Evolutionary conservation across 495 filamentous ascomycete species (phyloP).

Genomic region (Filosporella fistucella): DNA sequence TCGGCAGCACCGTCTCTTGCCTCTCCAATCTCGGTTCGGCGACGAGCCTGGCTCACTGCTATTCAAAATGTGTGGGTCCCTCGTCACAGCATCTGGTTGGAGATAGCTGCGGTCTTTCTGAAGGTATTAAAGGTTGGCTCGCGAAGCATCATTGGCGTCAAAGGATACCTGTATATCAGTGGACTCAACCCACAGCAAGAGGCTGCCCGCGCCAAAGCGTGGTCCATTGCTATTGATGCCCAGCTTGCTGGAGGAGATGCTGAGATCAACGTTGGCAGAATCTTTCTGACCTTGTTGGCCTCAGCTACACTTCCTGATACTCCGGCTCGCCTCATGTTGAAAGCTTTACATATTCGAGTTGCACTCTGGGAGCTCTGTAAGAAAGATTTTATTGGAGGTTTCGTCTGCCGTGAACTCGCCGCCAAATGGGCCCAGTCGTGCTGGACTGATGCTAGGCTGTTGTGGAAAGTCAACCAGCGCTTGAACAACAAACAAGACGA

Average conservation of each 20-base stretch:
- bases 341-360: conserved; percentile 85
- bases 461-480: conserved; percentile 55
- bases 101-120: conserved; percentile 72
- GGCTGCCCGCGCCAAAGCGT: conserved; percentile 81
- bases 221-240: conserved; percentile 91
- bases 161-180: conserved; percentile 70
- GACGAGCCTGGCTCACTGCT: conserved; percentile 90
- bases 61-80: conserved; percentile 95
- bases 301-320: conserved; percentile 84
- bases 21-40: conserved; percentile 79
- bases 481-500: conserved; percentile 47
- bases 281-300: conserved; percentile 83
- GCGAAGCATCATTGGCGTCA: conserved; percentile 72
- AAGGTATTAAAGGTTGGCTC: conserved; percentile 78
- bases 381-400: conserved; percentile 54
- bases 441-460: conserved; percentile 73
- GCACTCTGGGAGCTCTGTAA: conserved; percentile 75
- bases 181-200: conserved; percentile 84
- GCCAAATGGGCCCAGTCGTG: conserved; percentile 64
- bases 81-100: conserved; percentile 76
- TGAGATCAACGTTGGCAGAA: conserved; percentile 81
- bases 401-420: conserved; percentile 58
- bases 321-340: conserved; percentile 83
- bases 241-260: conserved; percentile 92
- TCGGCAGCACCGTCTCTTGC: conserved; percentile 62